phyloP scores from a whole-genome alignment of 306 rosid genomes.

The Rosa chinensis region DNA sequence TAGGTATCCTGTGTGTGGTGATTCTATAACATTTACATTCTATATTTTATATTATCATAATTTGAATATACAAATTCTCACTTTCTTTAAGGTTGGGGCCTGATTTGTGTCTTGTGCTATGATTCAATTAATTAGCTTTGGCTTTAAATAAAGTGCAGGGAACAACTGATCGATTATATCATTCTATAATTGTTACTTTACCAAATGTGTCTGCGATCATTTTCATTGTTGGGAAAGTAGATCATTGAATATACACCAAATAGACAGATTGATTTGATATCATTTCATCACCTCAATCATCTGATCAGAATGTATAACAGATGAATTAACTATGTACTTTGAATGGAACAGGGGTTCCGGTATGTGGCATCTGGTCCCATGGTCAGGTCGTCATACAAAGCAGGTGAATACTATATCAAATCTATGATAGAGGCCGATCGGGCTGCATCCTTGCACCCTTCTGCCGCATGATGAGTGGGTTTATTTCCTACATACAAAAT shows the following conservation, averaged over 20 bases:
- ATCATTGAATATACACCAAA: not conserved
- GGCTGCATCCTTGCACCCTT: conserved; percentile 53
- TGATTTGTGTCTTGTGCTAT: not conserved
- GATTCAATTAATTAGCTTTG: conserved; percentile 9
- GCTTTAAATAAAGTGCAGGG: conserved; percentile 2
- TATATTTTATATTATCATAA: not conserved
- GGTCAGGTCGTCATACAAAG: conserved; percentile 94
- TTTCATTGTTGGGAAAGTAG: not conserved
- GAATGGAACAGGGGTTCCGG: conserved; percentile 67
- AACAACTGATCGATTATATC: conserved; percentile 7
- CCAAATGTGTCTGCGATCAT: not conserved
- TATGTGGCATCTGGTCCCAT: conserved; percentile 93
- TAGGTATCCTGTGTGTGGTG: not conserved
- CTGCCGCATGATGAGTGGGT: conserved; percentile 36
- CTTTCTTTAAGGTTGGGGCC: not conserved
- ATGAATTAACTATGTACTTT: not conserved
- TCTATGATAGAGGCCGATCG: conserved; percentile 94
- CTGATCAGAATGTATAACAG: conserved; percentile 10
- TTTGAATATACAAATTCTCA: not conserved
- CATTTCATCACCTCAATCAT: conserved; percentile 10
- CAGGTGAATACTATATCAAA: conserved; percentile 91
- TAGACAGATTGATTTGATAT: not conserved
- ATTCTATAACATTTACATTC: not conserved
- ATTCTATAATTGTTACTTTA: conserved; percentile 26
- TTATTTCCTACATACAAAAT: not conserved